Base-by-base conservation (phyloP, 2,329 filamentous ascomycete genomes). In the Fusarium torulosum region DNA sequence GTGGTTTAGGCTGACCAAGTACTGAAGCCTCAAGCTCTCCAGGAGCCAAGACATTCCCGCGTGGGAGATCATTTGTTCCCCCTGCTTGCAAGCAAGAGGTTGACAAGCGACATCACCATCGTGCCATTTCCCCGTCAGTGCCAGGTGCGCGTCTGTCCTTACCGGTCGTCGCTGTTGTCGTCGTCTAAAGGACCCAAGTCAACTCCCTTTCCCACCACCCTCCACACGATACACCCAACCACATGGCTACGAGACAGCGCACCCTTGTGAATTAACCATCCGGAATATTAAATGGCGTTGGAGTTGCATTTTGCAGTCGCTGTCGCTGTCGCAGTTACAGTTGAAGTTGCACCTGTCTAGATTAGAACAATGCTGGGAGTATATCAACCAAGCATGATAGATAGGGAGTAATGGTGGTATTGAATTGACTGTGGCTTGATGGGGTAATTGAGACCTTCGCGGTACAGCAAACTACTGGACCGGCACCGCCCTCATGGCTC, bases 81-180 rank as follows among this genome's bases (percentile, higher is more conserved):
- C 42, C 23, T 55, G 42, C 29, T 29, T 53, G 50, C 40, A n/a
- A n/a, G 42, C 42, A 46, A 55, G 23, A 47, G 55, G 29, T 35
- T 23, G n/a, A 52, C 45, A 60, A 46, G 35, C 65, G 60, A 60
- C 59, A 67, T 67, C 59, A 52, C 45, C 20, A 53, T 64, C 38
- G 41, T 67, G 63, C 63, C 52, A 63, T 54, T 15, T 33, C 47
- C 51, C 62, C 58, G 27, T 17, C 15, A n/a, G 17, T 37, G 10
- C n/a, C 59, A 64, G 58, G 46, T 33, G 43, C 58, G 57, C 52
- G 58, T 31, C 63, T 59, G 53, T 63, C 63, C 52, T 41, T 55
- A 44, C 31, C 41, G 19, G 13, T 35, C 40, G 49, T 58, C 14
- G 53, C 29, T 27, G 33, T 17, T 17, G 33, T 37, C 17, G 15